Evolutionary conservation across 2,329 filamentous ascomycete species (phyloP).

Genomic region (Coniochaeta sp.): DNA sequence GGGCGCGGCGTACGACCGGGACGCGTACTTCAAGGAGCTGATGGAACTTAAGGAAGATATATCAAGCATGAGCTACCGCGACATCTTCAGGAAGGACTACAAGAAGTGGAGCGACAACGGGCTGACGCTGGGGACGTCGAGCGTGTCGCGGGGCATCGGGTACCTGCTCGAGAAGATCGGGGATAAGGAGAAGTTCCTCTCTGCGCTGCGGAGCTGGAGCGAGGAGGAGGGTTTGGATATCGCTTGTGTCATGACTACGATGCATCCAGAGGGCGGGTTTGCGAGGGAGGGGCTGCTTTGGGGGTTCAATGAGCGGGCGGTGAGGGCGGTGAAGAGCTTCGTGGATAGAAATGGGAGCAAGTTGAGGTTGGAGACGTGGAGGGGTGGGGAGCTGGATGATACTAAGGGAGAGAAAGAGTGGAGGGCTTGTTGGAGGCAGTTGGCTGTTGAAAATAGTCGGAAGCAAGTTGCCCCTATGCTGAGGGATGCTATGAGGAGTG

Average conservation of each 20-base stretch:
- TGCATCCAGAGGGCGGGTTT: slow-evolving; percentile 46
- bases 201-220: slow-evolving; percentile 44
- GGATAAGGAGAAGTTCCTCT: slow-evolving; percentile 36
- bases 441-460: slow-evolving; percentile 51
- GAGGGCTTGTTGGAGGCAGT: slow-evolving; percentile 62
- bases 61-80: slow-evolving; percentile 49
- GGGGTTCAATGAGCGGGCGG: slow-evolving; percentile 45
- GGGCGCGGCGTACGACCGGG: slow-evolving; percentile 38
- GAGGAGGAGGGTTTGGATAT: slow-evolving; percentile 54
- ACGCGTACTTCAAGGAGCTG: slow-evolving; percentile 52
- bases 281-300: slow-evolving; percentile 62
- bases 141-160: slow-evolving; percentile 54
- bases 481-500: slow-evolving; percentile 43
- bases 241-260: slow-evolving; percentile 64
- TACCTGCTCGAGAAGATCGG: slow-evolving; percentile 52
- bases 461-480: slow-evolving; percentile 65
- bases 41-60: slow-evolving; percentile 62
- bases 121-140: slow-evolving; percentile 59
- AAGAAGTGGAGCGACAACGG: slow-evolving; percentile 64
- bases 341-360: slow-evolving; percentile 32
- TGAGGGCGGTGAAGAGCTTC: slow-evolving; percentile 48
- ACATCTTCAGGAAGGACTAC: slow-evolving; percentile 76
- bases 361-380: slow-evolving; percentile 52
- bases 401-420: slow-evolving; percentile 28
- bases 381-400: slow-evolving; percentile 38